phyloP scores from a whole-genome alignment of 805 yeast genomes.

The Spathaspora girioi region DNA sequence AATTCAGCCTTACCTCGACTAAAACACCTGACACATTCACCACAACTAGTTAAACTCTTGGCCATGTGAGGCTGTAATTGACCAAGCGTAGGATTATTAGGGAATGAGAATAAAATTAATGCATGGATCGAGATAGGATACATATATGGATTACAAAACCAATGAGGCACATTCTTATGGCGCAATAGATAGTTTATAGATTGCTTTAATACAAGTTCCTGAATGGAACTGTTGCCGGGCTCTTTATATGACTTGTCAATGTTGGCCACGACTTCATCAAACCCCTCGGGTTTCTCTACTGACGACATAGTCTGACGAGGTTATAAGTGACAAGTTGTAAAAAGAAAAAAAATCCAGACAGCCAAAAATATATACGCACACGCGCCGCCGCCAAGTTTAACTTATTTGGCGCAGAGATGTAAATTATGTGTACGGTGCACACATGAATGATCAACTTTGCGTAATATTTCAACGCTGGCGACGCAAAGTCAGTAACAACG shows the following conservation, averaged over 20 bases:
- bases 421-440: too few species aligned
- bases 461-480: too few species aligned
- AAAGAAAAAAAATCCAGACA: too few species aligned
- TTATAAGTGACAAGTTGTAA: too few species aligned
- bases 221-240: slow-evolving; percentile 24
- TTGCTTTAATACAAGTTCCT: slow-evolving; percentile 20
- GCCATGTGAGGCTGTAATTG: slow-evolving; percentile 41
- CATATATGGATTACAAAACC: slow-evolving; percentile 53
- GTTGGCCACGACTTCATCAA: slow-evolving; percentile 18
- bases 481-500: too few species aligned
- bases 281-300: slow-evolving; percentile 11
- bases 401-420: too few species aligned
- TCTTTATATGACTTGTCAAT: slow-evolving; percentile 22
- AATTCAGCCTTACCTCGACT: slow-evolving; percentile 51
- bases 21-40: slow-evolving; percentile 51
- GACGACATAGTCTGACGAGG: too few species aligned
- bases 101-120: slow-evolving; percentile 59
- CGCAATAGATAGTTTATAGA: slow-evolving; percentile 22
- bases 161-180: slow-evolving; percentile 42
- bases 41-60: slow-evolving; percentile 45
- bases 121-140: slow-evolving; percentile 50
- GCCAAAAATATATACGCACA: too few species aligned
- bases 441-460: too few species aligned
- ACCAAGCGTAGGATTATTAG: slow-evolving; percentile 40
- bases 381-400: too few species aligned